Evolutionary conservation across 2,329 filamentous ascomycete species (phyloP).

Genomic region (Botrytis deweyae): DNA sequence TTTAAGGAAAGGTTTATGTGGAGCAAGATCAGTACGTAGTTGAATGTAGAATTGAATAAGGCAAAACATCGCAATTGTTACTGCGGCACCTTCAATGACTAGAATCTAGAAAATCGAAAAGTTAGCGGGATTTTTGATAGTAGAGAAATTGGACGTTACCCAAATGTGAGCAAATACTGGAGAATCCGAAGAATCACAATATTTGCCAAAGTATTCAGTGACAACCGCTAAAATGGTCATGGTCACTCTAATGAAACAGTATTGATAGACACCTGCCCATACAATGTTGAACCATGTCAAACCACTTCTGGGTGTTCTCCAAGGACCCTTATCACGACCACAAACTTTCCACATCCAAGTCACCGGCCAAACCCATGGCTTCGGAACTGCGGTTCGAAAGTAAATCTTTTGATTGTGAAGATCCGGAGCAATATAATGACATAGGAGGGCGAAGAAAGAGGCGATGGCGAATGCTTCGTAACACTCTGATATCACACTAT

Average conservation of each 20-base stretch:
- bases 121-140: conserved; percentile 23
- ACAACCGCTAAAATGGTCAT: conserved; percentile 78
- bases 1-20: conserved; percentile 74
- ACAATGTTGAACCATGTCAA: conserved; percentile 89
- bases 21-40: conserved; percentile 64
- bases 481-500: conserved; percentile 76
- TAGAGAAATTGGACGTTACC: conserved; percentile 49
- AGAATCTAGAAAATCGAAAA: conserved; percentile 49
- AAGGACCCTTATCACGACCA: conserved; percentile 65
- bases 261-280: conserved; percentile 82
- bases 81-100: conserved; percentile 67
- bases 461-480: conserved; percentile 89
- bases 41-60: conserved; percentile 85
- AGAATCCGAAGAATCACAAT: conserved; percentile 76
- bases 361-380: conserved; percentile 72
- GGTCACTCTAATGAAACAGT: conserved; percentile 75
- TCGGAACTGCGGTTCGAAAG: conserved; percentile 67
- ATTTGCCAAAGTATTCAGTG: conserved; percentile 65
- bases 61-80: conserved; percentile 85
- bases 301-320: conserved; percentile 75
- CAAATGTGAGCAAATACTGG: conserved; percentile 83
- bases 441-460: conserved; percentile 81
- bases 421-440: conserved; percentile 74
- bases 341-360: conserved; percentile 69
- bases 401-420: conserved; percentile 80